phyloP scores from a whole-genome alignment of 768 basidiomycete genomes.

The Fomitopsis pulvina region DNA sequence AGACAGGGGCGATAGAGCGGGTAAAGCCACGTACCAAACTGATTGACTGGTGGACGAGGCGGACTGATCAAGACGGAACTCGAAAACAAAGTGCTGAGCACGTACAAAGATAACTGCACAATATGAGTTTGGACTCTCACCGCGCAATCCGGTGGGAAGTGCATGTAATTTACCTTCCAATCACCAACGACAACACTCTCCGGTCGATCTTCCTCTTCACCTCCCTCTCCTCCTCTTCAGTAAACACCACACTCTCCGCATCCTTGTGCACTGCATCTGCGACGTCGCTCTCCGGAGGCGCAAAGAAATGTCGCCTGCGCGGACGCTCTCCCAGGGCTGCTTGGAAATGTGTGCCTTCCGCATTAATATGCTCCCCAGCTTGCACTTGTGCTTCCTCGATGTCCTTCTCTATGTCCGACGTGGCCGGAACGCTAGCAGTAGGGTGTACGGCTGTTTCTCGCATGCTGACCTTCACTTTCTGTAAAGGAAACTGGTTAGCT shows the following conservation, averaged over 20 bases:
- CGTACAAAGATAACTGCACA: conserved; percentile 42
- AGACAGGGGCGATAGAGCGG: neutral
- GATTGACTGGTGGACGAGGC: conserved; percentile 10
- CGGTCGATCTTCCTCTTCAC: conserved; percentile 47
- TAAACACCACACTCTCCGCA: conserved; percentile 42
- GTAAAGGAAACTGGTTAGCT: too few species aligned
- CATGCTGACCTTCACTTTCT: too few species aligned
- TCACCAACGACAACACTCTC: conserved; percentile 42
- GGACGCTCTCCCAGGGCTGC: conserved; percentile 25
- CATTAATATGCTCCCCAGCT: conserved; percentile 9
- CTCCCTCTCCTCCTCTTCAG: conserved; percentile 40
- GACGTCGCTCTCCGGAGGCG: conserved; percentile 22
- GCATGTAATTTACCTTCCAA: conserved; percentile 34
- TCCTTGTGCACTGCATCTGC: conserved; percentile 47
- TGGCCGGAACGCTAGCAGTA: too few species aligned
- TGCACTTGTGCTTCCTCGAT: neutral
- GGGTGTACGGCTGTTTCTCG: too few species aligned
- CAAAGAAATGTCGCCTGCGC: conserved; percentile 21
- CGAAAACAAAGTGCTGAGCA: conserved; percentile 3
- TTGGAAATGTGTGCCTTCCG: conserved; percentile 38
- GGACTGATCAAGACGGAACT: neutral
- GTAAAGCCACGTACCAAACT: conserved; percentile 13
- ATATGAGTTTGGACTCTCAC: too few species aligned
- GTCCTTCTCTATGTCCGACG: too few species aligned
- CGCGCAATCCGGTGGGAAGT: neutral